phyloP scores from a whole-genome alignment of 1,139 yeast genomes.

The Debaryomyces fabryi region DNA sequence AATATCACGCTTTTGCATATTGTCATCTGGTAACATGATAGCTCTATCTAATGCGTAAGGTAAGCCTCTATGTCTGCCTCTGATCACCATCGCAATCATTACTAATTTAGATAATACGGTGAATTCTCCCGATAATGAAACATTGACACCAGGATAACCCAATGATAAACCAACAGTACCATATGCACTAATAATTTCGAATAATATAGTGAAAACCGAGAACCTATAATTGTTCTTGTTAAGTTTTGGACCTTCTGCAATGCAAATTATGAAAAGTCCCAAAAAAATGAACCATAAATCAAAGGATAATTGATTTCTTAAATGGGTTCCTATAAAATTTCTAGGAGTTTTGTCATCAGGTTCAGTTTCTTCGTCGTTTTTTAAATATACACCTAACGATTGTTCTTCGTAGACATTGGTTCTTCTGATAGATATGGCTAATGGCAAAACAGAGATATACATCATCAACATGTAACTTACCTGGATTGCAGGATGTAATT shows the following conservation, averaged over 20 bases:
- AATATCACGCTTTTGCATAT: slow-evolving; percentile 67
- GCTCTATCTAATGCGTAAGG: slow-evolving; percentile 96
- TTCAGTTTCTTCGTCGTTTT: slow-evolving; percentile 29
- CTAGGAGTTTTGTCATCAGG: slow-evolving; percentile 41
- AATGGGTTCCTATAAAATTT: slow-evolving; percentile 84
- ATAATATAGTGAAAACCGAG: slow-evolving; percentile 70
- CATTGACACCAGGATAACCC: slow-evolving; percentile 69
- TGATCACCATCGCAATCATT: slow-evolving; percentile 83
- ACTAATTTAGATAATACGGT: slow-evolving; percentile 76
- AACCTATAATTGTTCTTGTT: slow-evolving; percentile 52
- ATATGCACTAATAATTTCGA: slow-evolving; percentile 92
- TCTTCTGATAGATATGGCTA: slow-evolving; percentile 93
- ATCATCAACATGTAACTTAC: slow-evolving; percentile 95
- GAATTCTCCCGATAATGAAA: slow-evolving; percentile 77
- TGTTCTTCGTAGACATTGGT: slow-evolving; percentile 98
- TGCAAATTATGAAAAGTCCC: slow-evolving; percentile 83
- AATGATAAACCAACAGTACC: slow-evolving; percentile 93
- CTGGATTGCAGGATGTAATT: slow-evolving; percentile 86
- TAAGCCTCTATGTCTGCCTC: slow-evolving; percentile 96
- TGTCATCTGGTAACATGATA: slow-evolving; percentile 78
- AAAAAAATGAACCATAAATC: slow-evolving; percentile 93
- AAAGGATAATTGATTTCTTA: slow-evolving; percentile 87
- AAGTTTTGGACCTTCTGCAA: slow-evolving; percentile 75
- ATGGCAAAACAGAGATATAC: slow-evolving; percentile 95
- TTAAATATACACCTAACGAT: slow-evolving; percentile 79